Base-by-base conservation (phyloP, 495 filamentous ascomycete genomes). In the Cercophora sp. region DNA sequence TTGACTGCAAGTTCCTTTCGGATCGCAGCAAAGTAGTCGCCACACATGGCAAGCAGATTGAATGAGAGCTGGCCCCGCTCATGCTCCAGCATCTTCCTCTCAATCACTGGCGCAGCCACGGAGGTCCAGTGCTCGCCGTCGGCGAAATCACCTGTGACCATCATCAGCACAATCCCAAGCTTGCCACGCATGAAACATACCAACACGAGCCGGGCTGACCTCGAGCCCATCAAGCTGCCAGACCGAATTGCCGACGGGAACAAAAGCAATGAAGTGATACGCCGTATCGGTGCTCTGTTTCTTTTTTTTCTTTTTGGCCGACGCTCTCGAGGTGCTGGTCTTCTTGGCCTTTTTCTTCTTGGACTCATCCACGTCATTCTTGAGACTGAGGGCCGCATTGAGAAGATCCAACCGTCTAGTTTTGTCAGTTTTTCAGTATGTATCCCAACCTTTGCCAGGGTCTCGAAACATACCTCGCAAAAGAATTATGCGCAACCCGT, bases 141-240 rank as follows among this genome's bases (percentile, higher is more conserved):
- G 0, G 22, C 51, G 36, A 58, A 47, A 19, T 59, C 55, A 6
- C 58, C 70, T 69, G 46, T 24, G 5, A 16, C 8, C 8, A 32
- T 43, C 18, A 44, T 16, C 8, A 13, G 23, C 37, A 35, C 11
- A 40, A 2, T 26, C 13, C 4, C 13, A 36, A 10, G 9, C 9
- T 2, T 10, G 26, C 36, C 10, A 9, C 8, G 2, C 19, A 11
- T 9, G 32, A 27, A 18, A 64, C 72, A 59, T 70, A 85, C 89
- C 87, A 26, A 96, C 70, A 51, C 78, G 77, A 34, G 84, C 75
- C 10, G 93, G 93, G 55, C 84, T 80, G 25, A 72, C 70, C 66
- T 91, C 81, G 5, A 98, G 73, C 2, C 93, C 93, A 63, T 98
- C 93, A 5, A 98, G 83, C 55, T 89, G 87, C 89, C 91, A 98